phyloP scores from a whole-genome alignment of 2,329 filamentous ascomycete species.

The Fusarium staphyleae region DNA sequence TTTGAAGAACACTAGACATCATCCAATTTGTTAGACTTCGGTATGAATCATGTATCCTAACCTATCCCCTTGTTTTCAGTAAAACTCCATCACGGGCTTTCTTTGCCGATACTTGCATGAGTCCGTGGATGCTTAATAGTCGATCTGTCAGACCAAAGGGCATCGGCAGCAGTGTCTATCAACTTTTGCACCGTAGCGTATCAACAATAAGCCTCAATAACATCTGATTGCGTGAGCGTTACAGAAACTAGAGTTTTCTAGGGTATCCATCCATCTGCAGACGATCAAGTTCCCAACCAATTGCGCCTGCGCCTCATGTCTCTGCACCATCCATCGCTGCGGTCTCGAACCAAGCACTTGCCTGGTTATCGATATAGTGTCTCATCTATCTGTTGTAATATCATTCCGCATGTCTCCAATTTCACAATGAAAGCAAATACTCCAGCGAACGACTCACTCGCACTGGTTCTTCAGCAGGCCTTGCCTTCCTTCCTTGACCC shows the following conservation, averaged over 20 bases:
- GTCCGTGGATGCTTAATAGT: too few species aligned
- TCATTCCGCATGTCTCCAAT: neutral
- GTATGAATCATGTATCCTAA: too few species aligned
- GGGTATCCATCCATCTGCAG: conserved; percentile 6
- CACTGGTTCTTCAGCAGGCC: neutral
- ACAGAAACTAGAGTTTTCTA: conserved; percentile 3
- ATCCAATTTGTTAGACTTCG: too few species aligned
- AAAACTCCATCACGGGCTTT: too few species aligned
- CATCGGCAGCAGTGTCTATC: neutral
- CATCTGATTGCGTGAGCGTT: conserved; percentile 5
- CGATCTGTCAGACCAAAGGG: too few species aligned
- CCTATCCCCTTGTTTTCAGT: too few species aligned
- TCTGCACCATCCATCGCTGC: neutral
- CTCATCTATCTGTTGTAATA: neutral
- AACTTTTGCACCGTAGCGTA: neutral
- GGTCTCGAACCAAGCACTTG: neutral
- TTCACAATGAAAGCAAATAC: neutral
- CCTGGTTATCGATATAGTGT: neutral
- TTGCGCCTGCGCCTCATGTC: neutral
- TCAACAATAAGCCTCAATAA: neutral
- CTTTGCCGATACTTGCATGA: too few species aligned
- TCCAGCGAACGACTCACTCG: neutral
- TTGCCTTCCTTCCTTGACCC: neutral
- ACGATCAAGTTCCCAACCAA: neutral
- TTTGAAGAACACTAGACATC: too few species aligned